Conservation (phyloP, 1,284 basidiomycete species). For the Ustilago loliicola region DNA sequence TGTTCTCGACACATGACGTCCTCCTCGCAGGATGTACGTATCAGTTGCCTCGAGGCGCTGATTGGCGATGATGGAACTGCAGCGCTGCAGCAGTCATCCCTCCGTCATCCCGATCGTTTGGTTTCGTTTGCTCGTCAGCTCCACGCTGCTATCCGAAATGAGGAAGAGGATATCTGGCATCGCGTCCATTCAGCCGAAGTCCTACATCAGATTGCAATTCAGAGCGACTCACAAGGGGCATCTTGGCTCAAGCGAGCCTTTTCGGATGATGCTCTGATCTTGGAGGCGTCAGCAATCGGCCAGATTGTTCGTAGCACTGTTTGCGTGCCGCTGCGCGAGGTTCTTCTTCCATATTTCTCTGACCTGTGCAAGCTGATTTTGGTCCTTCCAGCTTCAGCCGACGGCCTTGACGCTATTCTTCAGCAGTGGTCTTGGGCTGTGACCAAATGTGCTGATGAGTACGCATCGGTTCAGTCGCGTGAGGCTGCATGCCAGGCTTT, state of each 20-base stretch:
- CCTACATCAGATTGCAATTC: conserved; percentile 27
- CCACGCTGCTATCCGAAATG: conserved; percentile 22
- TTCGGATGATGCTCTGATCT: conserved; percentile 1
- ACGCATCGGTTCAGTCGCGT: conserved; percentile 51
- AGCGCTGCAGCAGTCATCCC: conserved; percentile 25
- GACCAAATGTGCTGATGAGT: conserved; percentile 41
- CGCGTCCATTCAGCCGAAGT: conserved; percentile 42
- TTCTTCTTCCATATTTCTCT: conserved; percentile 53
- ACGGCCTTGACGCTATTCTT: conserved; percentile 9
- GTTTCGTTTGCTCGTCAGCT: conserved; percentile 26
- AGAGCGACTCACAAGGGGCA: conserved; percentile 8
- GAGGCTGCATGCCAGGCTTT: conserved; percentile 42
- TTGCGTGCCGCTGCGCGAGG: conserved; percentile 51
- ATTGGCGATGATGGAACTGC: conserved; percentile 34
- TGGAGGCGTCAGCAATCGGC: conserved; percentile 22
- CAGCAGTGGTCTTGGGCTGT: conserved; percentile 35
- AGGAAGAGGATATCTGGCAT: conserved; percentile 46
- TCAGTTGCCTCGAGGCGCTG: conserved; percentile 41
- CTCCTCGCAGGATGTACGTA: conserved; percentile 28
- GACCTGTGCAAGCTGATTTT: conserved; percentile 37
- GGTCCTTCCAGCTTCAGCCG: not conserved
- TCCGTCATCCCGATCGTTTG: conserved; percentile 11
- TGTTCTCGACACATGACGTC: conserved; percentile 17
- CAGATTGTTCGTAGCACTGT: conserved; percentile 27
- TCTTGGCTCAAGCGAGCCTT: conserved; percentile 24